These are phyloP conservation scores for Plasmopara viticola DNA, from an alignment of 352 stramenopile genomes.

Conservation along the genomic window DNA sequence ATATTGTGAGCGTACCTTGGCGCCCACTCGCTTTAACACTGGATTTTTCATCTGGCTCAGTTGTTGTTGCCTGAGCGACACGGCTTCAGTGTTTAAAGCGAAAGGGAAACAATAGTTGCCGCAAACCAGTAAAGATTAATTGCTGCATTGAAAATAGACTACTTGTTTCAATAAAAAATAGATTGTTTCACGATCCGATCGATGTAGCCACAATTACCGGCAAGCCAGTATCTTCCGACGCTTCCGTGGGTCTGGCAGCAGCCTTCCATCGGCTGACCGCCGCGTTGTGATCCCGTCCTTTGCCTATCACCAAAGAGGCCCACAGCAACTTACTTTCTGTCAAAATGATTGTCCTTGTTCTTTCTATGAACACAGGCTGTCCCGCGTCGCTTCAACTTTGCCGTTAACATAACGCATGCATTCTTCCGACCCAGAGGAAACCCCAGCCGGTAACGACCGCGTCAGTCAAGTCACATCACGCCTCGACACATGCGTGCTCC, in stretches of 20 bases:
- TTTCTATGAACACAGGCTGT: constrained; percentile 33
- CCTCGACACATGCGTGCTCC: constrained; percentile 23
- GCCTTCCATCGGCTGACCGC: constrained; percentile 10
- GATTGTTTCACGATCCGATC: no score
- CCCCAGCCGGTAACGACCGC: constrained; percentile 19
- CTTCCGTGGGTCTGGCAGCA: constrained; percentile 7
- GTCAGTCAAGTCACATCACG: constrained; percentile 25
- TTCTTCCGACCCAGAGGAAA: constrained; percentile 27
- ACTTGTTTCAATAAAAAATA: no score
- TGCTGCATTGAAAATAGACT: neutral
- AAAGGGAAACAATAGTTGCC: no score
- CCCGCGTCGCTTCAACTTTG: constrained; percentile 33
- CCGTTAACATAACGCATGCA: constrained; percentile 28
- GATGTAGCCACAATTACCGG: neutral
- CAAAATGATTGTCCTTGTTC: constrained; percentile 30
- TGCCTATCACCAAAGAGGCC: constrained; percentile 16
- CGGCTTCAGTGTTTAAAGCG: no score
- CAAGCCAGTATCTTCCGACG: constrained; percentile 11
- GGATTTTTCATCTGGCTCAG: neutral
- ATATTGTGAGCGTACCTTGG: constrained; percentile 12
- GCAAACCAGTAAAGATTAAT: neutral
- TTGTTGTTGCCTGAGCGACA: no score
- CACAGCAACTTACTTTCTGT: constrained; percentile 10
- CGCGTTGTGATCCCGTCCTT: constrained; percentile 10
- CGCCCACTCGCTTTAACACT: constrained; percentile 18